These are phyloP conservation scores for Xylariaceae sp. DNA, from an alignment of 2,329 filamentous ascomycete species.

Conservation along the genomic window DNA sequence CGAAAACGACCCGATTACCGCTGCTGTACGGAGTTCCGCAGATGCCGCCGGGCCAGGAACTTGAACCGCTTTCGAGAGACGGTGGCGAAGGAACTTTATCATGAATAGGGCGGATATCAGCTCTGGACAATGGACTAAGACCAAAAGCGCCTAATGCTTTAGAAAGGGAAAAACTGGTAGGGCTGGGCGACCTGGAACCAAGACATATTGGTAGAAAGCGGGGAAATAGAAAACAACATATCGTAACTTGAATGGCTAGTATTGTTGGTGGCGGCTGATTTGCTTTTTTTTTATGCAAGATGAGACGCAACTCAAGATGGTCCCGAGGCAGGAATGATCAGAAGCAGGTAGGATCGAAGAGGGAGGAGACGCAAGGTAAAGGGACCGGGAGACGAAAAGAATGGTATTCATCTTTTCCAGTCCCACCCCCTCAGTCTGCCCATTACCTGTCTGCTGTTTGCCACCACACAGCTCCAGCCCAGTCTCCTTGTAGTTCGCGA, in stretches of 20 bases:
- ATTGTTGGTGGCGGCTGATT: constrained; percentile 13
- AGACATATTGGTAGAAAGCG: constrained; percentile 8
- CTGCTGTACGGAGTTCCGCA: no score
- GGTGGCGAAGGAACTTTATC: no score
- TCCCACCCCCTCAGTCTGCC: constrained; percentile 9
- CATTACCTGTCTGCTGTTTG: constrained; percentile 13
- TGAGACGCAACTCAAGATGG: not conserved
- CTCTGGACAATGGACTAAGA: no score
- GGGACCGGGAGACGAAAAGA: not conserved
- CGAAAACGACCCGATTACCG: no score
- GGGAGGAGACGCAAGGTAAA: not conserved
- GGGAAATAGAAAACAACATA: constrained; percentile 15
- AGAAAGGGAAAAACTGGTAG: constrained; percentile 2
- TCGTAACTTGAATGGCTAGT: constrained; percentile 10
- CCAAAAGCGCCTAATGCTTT: no score
- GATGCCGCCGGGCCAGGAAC: no score
- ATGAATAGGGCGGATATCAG: no score
- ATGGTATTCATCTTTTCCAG: constrained; percentile 6
- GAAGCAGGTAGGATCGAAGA: constrained; percentile 1
- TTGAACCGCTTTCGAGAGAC: no score
- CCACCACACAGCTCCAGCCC: constrained; percentile 17
- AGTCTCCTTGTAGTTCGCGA: constrained; percentile 7
- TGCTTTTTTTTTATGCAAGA: constrained; percentile 15
- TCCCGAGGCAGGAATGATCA: not conserved
- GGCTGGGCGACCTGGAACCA: constrained; percentile 7